phyloP scores from a whole-genome alignment of 2,329 filamentous ascomycete genomes.

The Colletotrichum zoysiae region DNA sequence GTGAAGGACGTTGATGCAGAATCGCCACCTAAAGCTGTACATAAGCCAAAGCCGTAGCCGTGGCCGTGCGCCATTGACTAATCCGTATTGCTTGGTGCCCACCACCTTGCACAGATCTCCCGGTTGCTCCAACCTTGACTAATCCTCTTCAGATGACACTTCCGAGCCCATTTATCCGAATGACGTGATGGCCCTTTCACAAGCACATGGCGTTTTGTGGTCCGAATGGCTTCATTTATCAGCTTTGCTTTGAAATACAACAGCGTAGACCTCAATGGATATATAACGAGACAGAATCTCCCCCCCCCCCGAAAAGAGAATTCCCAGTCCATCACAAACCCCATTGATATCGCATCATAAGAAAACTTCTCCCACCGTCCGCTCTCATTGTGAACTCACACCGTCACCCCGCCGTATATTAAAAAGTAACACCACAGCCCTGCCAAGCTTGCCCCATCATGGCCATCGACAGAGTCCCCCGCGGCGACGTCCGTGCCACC shows the following conservation, averaged over 20 bases:
- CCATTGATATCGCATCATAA: background rate
- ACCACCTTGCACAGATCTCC: background rate
- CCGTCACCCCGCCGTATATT: background rate
- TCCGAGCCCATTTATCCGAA: conserved; percentile 28
- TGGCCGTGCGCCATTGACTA: conserved; percentile 25
- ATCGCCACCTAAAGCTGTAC: too few relatives aligned
- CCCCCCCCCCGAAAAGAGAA: too few relatives aligned
- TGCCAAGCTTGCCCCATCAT: conserved; percentile 46
- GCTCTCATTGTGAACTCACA: background rate
- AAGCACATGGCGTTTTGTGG: conserved; percentile 17
- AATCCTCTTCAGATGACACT: conserved; percentile 11
- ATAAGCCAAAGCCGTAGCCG: too few relatives aligned
- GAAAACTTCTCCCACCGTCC: too few relatives aligned
- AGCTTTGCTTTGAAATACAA: conserved; percentile 40
- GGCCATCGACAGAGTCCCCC: conserved; percentile 59
- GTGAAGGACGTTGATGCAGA: too few relatives aligned
- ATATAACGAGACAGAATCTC: background rate
- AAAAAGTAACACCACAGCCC: background rate
- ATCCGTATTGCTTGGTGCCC: conserved; percentile 4
- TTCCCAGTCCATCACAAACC: background rate
- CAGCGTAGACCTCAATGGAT: background rate
- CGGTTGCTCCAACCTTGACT: conserved; percentile 21
- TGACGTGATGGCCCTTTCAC: conserved; percentile 38
- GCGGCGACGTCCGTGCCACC: conserved; percentile 72
- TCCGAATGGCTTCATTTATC: conserved; percentile 32